These are phyloP conservation scores for Datura wrightii DNA, from an alignment of 257 asterid genomes.

Conservation along the genomic window DNA sequence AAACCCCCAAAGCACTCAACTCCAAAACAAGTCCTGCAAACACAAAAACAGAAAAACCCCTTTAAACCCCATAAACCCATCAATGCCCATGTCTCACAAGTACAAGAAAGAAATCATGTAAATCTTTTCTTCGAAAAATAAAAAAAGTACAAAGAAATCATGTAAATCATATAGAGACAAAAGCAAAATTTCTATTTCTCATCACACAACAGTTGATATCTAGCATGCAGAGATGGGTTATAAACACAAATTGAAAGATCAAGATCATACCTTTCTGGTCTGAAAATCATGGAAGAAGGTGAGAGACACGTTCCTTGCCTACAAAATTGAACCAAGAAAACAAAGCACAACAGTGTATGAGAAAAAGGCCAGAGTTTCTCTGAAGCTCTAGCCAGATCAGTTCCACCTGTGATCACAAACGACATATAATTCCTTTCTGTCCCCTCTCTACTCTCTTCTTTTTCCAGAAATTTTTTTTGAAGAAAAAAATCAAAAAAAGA, in stretches of 20 bases:
- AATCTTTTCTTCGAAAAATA: not conserved
- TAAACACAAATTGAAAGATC: not conserved
- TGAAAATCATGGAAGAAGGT: slow-evolving; percentile 40
- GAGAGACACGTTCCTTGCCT: slow-evolving; percentile 24
- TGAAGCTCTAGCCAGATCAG: slow-evolving; percentile 33
- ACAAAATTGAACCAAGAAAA: not conserved
- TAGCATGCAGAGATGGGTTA: not conserved
- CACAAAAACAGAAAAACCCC: slow-evolving; percentile 23
- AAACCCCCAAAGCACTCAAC: slow-evolving; percentile 35
- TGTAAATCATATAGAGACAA: not conserved
- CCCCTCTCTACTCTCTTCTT: not conserved
- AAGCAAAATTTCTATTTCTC: not conserved
- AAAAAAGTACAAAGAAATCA: not conserved
- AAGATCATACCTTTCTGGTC: slow-evolving; percentile 43
- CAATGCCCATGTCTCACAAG: not conserved
- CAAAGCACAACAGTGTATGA: not conserved
- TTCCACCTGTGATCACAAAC: slow-evolving; percentile 25
- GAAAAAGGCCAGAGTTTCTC: slow-evolving; percentile 22
- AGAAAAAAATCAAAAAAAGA: not conserved
- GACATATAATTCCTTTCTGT: slow-evolving; percentile 31
- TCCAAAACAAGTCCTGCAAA: slow-evolving; percentile 39
- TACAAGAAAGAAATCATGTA: slow-evolving; percentile 16
- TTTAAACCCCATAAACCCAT: slow-evolving; percentile 33
- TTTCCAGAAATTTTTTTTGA: rapidly evolving
- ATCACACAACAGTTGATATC: not conserved